A percentile compares a stretch with the other conserved stretches of the same genome.
Conservation (phyloP, 257 asterid species). For the Ajuga chamaepitys region DNA sequence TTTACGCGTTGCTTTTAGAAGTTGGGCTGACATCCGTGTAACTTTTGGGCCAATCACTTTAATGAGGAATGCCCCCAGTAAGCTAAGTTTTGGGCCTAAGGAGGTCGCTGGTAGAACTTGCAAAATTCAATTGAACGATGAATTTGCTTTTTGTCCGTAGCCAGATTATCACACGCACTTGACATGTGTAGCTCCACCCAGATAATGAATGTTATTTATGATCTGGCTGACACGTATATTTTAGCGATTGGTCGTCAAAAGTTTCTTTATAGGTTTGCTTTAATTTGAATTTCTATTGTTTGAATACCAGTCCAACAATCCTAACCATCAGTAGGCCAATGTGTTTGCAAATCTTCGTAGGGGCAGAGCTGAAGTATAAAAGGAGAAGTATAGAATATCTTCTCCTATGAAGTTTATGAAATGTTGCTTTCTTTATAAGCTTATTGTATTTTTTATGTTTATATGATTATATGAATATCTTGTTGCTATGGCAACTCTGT, state of each 20-base stretch:
- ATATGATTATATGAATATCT: background rate
- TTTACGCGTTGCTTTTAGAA: conserved; percentile 1
- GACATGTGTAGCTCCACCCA: background rate
- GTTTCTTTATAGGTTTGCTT: background rate
- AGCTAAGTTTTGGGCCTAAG: conserved; percentile 10
- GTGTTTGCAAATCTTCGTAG: background rate
- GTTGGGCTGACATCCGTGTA: conserved; percentile 12
- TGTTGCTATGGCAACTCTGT: background rate
- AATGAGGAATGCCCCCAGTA: conserved; percentile 6
- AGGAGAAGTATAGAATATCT: background rate
- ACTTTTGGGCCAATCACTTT: conserved; percentile 14
- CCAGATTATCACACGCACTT: background rate
- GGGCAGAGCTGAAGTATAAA: background rate
- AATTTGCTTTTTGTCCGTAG: background rate
- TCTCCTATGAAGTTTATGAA: background rate
- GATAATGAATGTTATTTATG: conserved; percentile 2
- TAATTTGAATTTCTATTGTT: background rate
- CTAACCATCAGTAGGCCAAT: background rate
- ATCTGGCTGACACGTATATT: background rate
- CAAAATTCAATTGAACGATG: background rate
- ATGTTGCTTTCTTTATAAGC: background rate
- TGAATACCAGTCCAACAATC: background rate
- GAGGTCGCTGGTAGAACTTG: background rate
- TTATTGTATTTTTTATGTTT: background rate
- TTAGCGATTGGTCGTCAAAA: background rate